Percentiles rank a stretch among this genome's conserved stretches.
phyloP scores from a whole-genome alignment of 495 filamentous ascomycete species.

The Amorphotheca resinae region DNA sequence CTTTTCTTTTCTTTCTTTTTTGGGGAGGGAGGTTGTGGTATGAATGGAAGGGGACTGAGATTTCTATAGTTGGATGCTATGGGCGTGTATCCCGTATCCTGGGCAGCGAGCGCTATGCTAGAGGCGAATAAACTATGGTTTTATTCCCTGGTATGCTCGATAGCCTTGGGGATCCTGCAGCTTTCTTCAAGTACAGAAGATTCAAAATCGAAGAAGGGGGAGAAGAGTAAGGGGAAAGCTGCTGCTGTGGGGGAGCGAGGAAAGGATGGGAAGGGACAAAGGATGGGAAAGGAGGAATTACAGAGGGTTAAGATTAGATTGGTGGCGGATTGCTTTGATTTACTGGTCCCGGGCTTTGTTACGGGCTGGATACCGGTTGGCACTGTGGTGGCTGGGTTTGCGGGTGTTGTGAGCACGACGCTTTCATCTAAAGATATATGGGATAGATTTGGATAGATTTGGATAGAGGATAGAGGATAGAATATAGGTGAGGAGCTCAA shows the following conservation, averaged over 20 bases:
- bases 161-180: slow-evolving; percentile 11
- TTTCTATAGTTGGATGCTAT: slow-evolving; percentile 38
- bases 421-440: slow-evolving; percentile 46
- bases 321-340: slow-evolving; percentile 42
- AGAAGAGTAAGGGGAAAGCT: slow-evolving; percentile 2
- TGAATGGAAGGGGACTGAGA: no score
- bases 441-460: slow-evolving; percentile 34
- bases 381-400: slow-evolving; percentile 33
- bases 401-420: slow-evolving; percentile 45
- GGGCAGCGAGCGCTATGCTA: slow-evolving; percentile 24
- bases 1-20: no score
- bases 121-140: slow-evolving; percentile 58
- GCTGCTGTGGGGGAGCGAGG: neutral
- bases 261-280: neutral
- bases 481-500: neutral
- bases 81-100: slow-evolving; percentile 26
- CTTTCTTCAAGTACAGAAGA: no score
- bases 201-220: no score
- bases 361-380: slow-evolving; percentile 41
- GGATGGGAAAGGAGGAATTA: slow-evolving; percentile 7
- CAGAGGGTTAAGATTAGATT: slow-evolving; percentile 22
- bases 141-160: slow-evolving; percentile 31
- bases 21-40: no score
- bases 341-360: slow-evolving; percentile 40
- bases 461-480: no score